phyloP scores from a whole-genome alignment of 805 yeast genomes.

The Candida ulmi region DNA sequence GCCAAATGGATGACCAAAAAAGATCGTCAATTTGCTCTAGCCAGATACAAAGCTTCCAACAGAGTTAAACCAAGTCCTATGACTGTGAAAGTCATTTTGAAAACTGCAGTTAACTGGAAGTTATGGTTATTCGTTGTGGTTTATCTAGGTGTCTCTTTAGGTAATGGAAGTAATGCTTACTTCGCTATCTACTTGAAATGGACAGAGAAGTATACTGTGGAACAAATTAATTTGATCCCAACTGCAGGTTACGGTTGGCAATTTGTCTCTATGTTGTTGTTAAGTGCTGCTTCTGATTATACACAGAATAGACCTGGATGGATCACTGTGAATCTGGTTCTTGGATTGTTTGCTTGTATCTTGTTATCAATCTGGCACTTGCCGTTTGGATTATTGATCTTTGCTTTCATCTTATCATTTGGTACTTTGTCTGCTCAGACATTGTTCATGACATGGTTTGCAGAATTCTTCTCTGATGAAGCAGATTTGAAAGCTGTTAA shows the following conservation, averaged over 20 bases:
- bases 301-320: not conserved
- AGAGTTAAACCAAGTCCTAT: slow-evolving; percentile 41
- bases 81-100: slow-evolving; percentile 55
- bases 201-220: not conserved
- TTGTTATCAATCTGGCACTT: slow-evolving; percentile 1
- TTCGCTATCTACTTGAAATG: not conserved
- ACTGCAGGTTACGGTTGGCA: not conserved
- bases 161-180: not conserved
- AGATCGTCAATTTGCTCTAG: slow-evolving; percentile 2
- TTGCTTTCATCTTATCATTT: not conserved
- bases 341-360: slow-evolving; percentile 1
- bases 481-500: slow-evolving; percentile 1
- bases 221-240: slow-evolving; percentile 2
- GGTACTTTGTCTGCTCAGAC: not conserved
- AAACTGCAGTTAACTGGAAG: slow-evolving; percentile 48
- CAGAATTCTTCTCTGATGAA: slow-evolving; percentile 2
- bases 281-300: not conserved
- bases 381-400: not conserved
- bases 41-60: slow-evolving; percentile 38
- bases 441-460: slow-evolving; percentile 1
- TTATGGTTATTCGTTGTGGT: slow-evolving; percentile 24
- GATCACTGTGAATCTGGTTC: not conserved
- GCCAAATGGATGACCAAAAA: slow-evolving; percentile 4
- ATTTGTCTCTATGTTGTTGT: slow-evolving; percentile 1
- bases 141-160: not conserved